These are phyloP conservation scores for Alternaria rosae DNA, from an alignment of 2,329 filamentous ascomycete genomes.

Conservation along the genomic window DNA sequence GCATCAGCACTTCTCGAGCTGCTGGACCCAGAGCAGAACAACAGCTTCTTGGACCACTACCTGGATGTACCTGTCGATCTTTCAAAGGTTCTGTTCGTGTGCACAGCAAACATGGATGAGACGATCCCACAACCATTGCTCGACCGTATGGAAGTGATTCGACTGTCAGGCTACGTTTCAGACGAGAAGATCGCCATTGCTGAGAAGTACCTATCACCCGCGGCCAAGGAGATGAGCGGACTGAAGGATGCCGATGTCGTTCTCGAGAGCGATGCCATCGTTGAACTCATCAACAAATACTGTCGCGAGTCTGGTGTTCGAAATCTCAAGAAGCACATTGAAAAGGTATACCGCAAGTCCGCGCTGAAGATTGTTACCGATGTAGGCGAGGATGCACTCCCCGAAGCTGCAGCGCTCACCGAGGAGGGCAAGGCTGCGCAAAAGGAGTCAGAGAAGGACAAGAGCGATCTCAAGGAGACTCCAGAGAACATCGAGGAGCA, in stretches of 20 bases:
- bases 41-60: slow-evolving; percentile 96
- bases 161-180: slow-evolving; percentile 93
- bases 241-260: slow-evolving; percentile 89
- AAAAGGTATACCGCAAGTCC: slow-evolving; percentile 97
- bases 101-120: slow-evolving; percentile 98
- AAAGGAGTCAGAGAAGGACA: slow-evolving; percentile 73
- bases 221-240: slow-evolving; percentile 92
- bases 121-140: slow-evolving; percentile 93
- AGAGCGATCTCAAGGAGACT: slow-evolving; percentile 68
- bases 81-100: slow-evolving; percentile 97
- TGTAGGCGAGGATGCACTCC: slow-evolving; percentile 81
- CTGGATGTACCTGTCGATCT: slow-evolving; percentile 98
- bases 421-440: slow-evolving; percentile 83
- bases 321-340: slow-evolving; percentile 99
- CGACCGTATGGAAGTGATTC: slow-evolving; percentile 97
- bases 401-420: slow-evolving; percentile 82
- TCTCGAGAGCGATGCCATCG: slow-evolving; percentile 85
- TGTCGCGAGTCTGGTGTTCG: slow-evolving; percentile 96
- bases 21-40: slow-evolving; percentile 96
- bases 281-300: slow-evolving; percentile 98
- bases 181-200: slow-evolving; percentile 99
- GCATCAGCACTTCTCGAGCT: slow-evolving; percentile 92
- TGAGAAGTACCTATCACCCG: slow-evolving; percentile 87
- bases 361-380: slow-evolving; percentile 97
- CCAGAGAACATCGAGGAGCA: slow-evolving; percentile 64